Evolutionary conservation across 2,329 filamentous ascomycete species (phyloP).

Genomic region (Sordariomycetes sp.): DNA sequence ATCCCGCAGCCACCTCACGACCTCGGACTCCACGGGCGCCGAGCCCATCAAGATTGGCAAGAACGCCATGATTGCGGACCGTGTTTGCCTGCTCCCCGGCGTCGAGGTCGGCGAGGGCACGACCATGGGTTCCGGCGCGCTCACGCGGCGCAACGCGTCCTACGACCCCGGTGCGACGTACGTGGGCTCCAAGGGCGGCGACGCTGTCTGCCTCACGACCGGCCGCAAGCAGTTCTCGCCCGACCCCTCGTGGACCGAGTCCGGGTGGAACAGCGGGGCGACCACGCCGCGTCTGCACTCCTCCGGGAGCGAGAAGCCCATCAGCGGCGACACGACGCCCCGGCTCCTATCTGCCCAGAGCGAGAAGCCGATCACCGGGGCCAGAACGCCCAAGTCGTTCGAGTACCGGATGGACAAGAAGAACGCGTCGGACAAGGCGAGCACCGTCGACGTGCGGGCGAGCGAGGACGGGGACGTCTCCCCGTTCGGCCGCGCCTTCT

Average conservation of each 20-base stretch:
- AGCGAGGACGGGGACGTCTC: conserved; percentile 8
- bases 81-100: conserved; percentile 37
- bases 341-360: background rate
- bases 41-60: conserved; percentile 31
- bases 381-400: background rate
- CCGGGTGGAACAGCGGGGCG: background rate
- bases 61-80: conserved; percentile 42
- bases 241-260: background rate
- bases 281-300: background rate
- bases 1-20: conserved; percentile 37
- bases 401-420: too few relatives aligned
- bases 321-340: conserved; percentile 1
- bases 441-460: background rate
- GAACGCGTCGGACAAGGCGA: background rate
- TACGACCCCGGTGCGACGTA: conserved; percentile 33
- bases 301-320: background rate
- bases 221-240: background rate
- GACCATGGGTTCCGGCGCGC: conserved; percentile 38
- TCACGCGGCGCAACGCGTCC: conserved; percentile 28
- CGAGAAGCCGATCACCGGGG: background rate
- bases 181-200: conserved; percentile 36
- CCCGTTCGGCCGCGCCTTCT: conserved; percentile 44
- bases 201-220: conserved; percentile 27
- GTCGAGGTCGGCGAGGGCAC: conserved; percentile 31
- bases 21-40: conserved; percentile 34